Percentiles rank a stretch among this genome's conserved stretches.
phyloP scores from a whole-genome alignment of 352 stramenopile species.

The Phytophthora ramorum region DNA sequence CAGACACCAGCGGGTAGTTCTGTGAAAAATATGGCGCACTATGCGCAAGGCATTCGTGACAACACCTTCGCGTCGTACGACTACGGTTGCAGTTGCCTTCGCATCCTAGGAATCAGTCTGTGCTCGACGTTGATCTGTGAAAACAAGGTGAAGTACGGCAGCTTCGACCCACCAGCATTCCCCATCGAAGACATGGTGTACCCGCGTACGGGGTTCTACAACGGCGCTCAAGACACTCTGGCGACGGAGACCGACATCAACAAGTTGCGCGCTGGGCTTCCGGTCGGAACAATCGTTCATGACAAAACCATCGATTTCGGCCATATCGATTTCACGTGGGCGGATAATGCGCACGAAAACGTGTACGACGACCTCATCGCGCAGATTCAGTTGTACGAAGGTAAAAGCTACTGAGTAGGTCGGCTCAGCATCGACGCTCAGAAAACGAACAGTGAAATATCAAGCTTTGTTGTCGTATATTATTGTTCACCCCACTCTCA shows the following conservation, averaged over 20 bases:
- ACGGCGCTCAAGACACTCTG: constrained; percentile 45
- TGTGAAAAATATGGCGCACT: constrained; percentile 60
- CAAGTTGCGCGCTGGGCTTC: constrained; percentile 42
- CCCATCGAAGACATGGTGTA: constrained; percentile 18
- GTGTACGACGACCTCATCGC: constrained; percentile 51
- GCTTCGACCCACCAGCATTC: constrained; percentile 43
- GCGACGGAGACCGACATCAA: constrained; percentile 41
- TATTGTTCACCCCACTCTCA: constrained; percentile 3
- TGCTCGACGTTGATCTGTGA: constrained; percentile 44
- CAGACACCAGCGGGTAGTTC: constrained; percentile 55
- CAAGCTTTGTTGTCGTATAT: constrained; percentile 21
- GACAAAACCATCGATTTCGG: constrained; percentile 47
- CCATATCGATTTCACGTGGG: constrained; percentile 62
- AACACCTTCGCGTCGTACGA: constrained; percentile 57
- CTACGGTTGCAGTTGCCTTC: constrained; percentile 49
- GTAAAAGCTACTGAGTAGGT: constrained; percentile 36
- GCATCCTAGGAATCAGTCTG: constrained; percentile 32
- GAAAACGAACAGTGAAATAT: constrained; percentile 1
- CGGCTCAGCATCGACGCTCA: neutral
- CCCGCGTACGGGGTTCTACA: constrained; percentile 34
- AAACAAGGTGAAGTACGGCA: constrained; percentile 53
- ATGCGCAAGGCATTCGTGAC: constrained; percentile 54
- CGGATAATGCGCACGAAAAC: constrained; percentile 35
- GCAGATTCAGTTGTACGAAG: constrained; percentile 50
- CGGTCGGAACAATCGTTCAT: constrained; percentile 40